These are phyloP conservation scores for Pelargonium fulgidum DNA, from an alignment of 441 rosid species.

Conservation along the genomic window DNA sequence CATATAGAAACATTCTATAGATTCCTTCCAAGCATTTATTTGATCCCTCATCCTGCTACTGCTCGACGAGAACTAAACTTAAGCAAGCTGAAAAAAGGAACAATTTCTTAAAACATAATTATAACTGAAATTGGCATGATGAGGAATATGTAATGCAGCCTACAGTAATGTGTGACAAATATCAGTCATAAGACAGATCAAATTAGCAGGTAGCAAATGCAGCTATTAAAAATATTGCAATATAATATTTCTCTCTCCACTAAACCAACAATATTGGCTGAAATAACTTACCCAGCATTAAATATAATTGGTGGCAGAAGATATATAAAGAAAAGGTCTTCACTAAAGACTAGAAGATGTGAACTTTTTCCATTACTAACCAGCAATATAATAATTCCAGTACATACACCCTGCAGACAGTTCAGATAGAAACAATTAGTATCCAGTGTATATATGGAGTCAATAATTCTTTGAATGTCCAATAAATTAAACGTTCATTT, in stretches of 20 bases:
- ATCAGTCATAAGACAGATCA: too few species aligned
- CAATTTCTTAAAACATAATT: too few species aligned
- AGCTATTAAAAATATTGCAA: background rate
- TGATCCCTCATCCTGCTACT: too few species aligned
- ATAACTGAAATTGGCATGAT: too few species aligned
- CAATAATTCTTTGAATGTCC: background rate
- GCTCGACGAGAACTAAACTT: too few species aligned
- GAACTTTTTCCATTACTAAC: slow-evolving; percentile 25
- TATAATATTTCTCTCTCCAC: background rate
- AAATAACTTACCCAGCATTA: slow-evolving; percentile 27
- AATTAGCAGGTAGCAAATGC: background rate
- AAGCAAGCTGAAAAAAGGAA: too few species aligned
- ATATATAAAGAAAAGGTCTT: slow-evolving; percentile 30
- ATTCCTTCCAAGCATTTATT: too few species aligned
- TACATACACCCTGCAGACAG: slow-evolving; percentile 34
- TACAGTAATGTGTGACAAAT: too few species aligned
- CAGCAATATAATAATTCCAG: slow-evolving; percentile 25
- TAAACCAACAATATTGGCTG: background rate
- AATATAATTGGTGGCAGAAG: slow-evolving; percentile 37
- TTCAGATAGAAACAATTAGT: slow-evolving; percentile 4
- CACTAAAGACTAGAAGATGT: slow-evolving; percentile 24
- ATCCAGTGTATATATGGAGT: background rate
- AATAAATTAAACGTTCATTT: background rate
- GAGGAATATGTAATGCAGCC: too few species aligned
- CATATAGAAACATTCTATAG: too few species aligned